Conservation (phyloP, 2,329 filamentous ascomycete species). For the Cladosporium phlei region DNA sequence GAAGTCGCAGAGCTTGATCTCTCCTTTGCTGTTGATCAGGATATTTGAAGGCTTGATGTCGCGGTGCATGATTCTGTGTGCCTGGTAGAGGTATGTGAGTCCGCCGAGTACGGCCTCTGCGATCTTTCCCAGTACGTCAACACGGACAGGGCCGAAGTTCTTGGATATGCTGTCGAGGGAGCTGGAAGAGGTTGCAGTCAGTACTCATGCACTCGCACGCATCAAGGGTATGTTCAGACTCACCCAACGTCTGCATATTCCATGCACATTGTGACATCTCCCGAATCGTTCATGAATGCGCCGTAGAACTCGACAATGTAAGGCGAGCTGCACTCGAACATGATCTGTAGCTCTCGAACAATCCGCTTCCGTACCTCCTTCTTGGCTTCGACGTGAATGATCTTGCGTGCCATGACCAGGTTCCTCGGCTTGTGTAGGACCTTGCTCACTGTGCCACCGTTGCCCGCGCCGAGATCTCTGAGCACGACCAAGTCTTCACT, state of each 20-base stretch:
- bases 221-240: constrained; percentile 34
- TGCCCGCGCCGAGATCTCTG: constrained; percentile 91
- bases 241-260: constrained; percentile 99
- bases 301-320: constrained; percentile 98
- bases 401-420: constrained; percentile 97
- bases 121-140: constrained; percentile 96
- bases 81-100: constrained; percentile 88
- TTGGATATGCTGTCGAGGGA: constrained; percentile 90
- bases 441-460: constrained; percentile 97
- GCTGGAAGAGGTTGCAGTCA: constrained; percentile 45
- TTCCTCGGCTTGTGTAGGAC: constrained; percentile 92
- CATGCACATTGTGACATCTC: constrained; percentile 99
- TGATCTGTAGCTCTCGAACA: constrained; percentile 93
- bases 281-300: constrained; percentile 91
- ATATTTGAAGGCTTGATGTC: constrained; percentile 99
- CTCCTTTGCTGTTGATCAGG: constrained; percentile 85
- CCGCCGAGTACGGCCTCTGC: constrained; percentile 92
- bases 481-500: constrained; percentile 89
- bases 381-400: constrained; percentile 97
- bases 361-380: constrained; percentile 96
- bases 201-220: neutral
- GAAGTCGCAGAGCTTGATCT: constrained; percentile 97
- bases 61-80: constrained; percentile 97
- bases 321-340: constrained; percentile 94
- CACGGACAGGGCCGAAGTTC: constrained; percentile 88